These are phyloP conservation scores for Podaxis carcinomalis DNA, from an alignment of 768 basidiomycete genomes.

Conservation along the genomic window DNA sequence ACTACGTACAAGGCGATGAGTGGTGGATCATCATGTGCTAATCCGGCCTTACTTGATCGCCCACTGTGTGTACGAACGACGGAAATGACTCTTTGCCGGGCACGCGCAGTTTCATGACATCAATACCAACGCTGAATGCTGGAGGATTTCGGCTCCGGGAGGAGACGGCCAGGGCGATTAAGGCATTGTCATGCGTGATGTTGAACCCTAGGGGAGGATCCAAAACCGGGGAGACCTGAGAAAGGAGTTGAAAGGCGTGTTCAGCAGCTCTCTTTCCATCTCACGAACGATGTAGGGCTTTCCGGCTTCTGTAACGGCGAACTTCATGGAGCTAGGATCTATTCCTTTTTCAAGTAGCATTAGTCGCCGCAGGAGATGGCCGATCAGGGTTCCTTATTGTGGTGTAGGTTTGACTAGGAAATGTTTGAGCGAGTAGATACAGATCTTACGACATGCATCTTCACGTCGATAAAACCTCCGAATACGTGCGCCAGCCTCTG, in stretches of 20 bases:
- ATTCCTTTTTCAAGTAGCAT: slow-evolving; percentile 59
- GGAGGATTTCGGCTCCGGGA: slow-evolving; percentile 37
- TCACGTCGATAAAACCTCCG: slow-evolving; percentile 64
- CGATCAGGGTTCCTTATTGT: slow-evolving; percentile 65
- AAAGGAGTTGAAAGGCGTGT: not conserved
- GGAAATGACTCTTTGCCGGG: slow-evolving; percentile 53
- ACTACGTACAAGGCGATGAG: slow-evolving; percentile 22
- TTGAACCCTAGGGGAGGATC: slow-evolving; percentile 71
- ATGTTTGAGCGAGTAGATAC: slow-evolving; percentile 1
- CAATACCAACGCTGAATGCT: slow-evolving; percentile 67
- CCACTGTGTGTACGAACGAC: slow-evolving; percentile 60
- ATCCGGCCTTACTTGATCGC: slow-evolving; percentile 51
- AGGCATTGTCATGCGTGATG: slow-evolving; percentile 73
- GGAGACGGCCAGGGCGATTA: slow-evolving; percentile 67
- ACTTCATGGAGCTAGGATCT: slow-evolving; percentile 38
- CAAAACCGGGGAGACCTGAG: slow-evolving; percentile 40
- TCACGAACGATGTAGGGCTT: slow-evolving; percentile 74
- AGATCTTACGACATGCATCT: slow-evolving; percentile 67
- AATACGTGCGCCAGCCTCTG: slow-evolving; percentile 51
- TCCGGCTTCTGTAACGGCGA: slow-evolving; percentile 55
- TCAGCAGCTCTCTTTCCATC: not conserved
- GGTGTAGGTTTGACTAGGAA: slow-evolving; percentile 3
- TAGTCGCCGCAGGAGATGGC: slow-evolving; percentile 66
- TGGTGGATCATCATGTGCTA: slow-evolving; percentile 2
- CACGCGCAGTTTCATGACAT: slow-evolving; percentile 74